Conservation (phyloP, 768 basidiomycete genomes). For the Lentinula edodes region DNA sequence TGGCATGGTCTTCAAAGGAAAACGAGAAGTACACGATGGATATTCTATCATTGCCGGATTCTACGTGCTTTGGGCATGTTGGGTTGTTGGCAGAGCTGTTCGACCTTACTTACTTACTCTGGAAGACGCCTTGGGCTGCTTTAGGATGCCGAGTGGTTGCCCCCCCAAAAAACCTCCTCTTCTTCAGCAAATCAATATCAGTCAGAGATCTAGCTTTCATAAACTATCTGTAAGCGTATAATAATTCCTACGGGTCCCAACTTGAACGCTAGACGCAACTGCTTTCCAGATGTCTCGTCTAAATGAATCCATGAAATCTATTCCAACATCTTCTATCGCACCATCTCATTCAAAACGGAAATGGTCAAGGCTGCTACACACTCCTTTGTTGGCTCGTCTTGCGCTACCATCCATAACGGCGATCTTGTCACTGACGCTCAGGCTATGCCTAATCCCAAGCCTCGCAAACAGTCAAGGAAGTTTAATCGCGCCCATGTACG, state of each 20-base stretch:
- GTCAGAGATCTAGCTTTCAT: conserved; percentile 16
- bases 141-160: too few species aligned
- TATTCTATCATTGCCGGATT: conserved; percentile 82
- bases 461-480: conserved; percentile 39
- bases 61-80: conserved; percentile 74
- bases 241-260: neutral
- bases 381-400: conserved; percentile 11
- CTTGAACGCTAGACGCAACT: neutral
- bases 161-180: too few species aligned
- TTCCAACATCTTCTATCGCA: neutral
- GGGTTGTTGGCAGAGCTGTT: conserved; percentile 55
- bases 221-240: conserved; percentile 16
- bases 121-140: too few species aligned
- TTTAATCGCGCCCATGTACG: conserved; percentile 3
- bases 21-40: conserved; percentile 75
- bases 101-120: too few species aligned
- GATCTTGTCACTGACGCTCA: conserved; percentile 20
- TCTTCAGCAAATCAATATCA: conserved; percentile 18
- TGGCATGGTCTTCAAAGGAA: conserved; percentile 43
- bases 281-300: neutral
- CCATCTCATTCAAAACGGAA: conserved; percentile 10
- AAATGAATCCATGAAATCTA: neutral
- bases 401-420: conserved; percentile 32
- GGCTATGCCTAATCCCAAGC: conserved; percentile 56
- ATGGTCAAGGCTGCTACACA: conserved; percentile 4